Base-by-base conservation (phyloP, 2,329 filamentous ascomycete species). In the Diaporthe vaccinii region DNA sequence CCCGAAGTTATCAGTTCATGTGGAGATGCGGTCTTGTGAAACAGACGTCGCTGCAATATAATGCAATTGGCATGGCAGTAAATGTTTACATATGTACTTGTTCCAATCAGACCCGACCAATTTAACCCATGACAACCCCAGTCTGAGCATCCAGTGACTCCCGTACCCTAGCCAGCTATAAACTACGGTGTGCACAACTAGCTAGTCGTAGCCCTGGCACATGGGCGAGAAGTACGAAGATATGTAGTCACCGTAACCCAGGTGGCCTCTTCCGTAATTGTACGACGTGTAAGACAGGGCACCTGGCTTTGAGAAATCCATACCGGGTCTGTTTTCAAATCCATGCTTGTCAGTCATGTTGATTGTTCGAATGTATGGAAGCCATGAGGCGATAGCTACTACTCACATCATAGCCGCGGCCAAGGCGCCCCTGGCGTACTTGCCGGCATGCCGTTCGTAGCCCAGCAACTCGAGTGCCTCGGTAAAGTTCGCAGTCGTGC, bases 151-250 rank as follows among this genome's bases (percentile, higher is more conserved):
- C 17, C 8, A 3, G 7, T 46, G 17, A 31, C 25, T 4, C 8
- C 36, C n/a, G 6, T 31, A n/a, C 15, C 61, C 9, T 4, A 0
- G 34, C 2, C 34, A 39, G 14, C 15, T 12, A 28, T 1, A 28
- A 41, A 41, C 1, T 4, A n/a, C 15, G 31, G 20, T 7, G 14
- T 36, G 0, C 15, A 10, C 17, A 20, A 39, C 8, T 68, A 12
- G 7, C 31, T 68, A 39, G 1, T 12, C 17, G 22, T 68, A 68
- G 9, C 65, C 65, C 4, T 68, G 65, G 10, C 65, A 68, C 65
- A 68, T 68, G 1, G 74, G 74, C 17, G 74, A 76, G 31, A 76
- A 76, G 46, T 76, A 76, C 7, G 72, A 74, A 28, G 74, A 76
- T 14, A 74, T 76, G 36, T 76, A 76, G 65, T 69, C 74, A 15